Conservation (phyloP, 768 basidiomycete species). For the Gloeopeniophorella convolvens region DNA sequence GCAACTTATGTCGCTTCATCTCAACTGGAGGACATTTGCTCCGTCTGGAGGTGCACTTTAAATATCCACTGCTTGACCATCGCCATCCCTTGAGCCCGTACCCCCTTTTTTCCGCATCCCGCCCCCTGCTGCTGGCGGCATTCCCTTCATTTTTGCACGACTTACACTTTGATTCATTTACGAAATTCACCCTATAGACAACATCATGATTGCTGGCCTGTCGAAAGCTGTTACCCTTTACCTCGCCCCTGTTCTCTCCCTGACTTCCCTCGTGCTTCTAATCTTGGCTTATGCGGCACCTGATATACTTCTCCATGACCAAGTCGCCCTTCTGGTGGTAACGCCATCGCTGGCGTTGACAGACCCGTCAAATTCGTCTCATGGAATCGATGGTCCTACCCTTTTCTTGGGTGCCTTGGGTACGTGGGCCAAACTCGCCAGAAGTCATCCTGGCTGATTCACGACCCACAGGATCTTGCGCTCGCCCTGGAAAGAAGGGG, state of each 20-base stretch:
- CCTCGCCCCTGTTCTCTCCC: conserved; percentile 56
- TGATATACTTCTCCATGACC: conserved; percentile 46
- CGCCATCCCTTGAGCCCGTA: not conserved
- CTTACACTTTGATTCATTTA: conserved; percentile 18
- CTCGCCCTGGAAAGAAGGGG: conserved; percentile 42
- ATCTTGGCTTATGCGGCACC: conserved; percentile 69
- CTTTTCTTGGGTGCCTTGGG: conserved; percentile 63
- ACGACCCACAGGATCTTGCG: conserved; percentile 55
- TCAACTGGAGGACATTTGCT: too few relatives aligned
- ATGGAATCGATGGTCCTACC: conserved; percentile 56
- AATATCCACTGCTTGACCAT: conserved; percentile 8
- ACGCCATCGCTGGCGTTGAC: conserved; percentile 45
- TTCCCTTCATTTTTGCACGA: conserved; percentile 13
- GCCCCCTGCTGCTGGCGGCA: conserved; percentile 17
- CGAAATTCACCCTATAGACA: conserved; percentile 13
- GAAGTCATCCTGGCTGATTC: too few relatives aligned
- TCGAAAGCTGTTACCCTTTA: conserved; percentile 64
- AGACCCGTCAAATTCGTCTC: conserved; percentile 25
- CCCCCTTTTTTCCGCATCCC: not conserved
- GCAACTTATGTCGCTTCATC: too few relatives aligned
- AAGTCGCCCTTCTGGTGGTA: conserved; percentile 61
- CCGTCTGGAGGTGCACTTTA: too few relatives aligned
- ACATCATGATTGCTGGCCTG: conserved; percentile 61
- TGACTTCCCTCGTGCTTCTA: conserved; percentile 60
- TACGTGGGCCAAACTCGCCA: too few relatives aligned